Evolutionary conservation across 148 eudicot genomes (phyloP), one percentile per base, ranked within the genome.

Genomic region (Rhododendron williamsianum): DNA sequence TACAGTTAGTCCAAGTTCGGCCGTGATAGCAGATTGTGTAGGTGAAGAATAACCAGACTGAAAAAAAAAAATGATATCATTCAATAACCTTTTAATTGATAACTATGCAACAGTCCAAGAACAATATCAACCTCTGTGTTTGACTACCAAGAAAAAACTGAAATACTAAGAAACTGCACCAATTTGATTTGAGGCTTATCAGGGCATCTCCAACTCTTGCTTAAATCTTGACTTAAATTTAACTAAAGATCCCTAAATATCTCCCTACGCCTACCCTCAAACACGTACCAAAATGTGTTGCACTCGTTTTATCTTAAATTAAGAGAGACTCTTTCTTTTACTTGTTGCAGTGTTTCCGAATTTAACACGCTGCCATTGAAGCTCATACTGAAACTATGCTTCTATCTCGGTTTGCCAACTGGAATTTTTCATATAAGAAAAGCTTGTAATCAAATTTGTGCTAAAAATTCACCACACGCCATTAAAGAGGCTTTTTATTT

Each of bases 41-140:
- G 98, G 98, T 80, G 98, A 95, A 84, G 95, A 91, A 90, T 93
- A 97, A 41, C 99, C 99, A 87, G 89, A 41, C 98, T 97, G 86
- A 49, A 84, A 80, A 82, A 73, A 73, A 63, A 80, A 52, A 81
- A 63, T 48, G 83, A 83, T 48, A 79, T 38, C 43, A 43, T 21
- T 58, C 48, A 43, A 51, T 41, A 51, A 9, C 81, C 48, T 9
- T 54, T 16, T 38, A 25, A 51, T 4, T 3, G 10, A 19, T 4
- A 72, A 48, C 85, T 56, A 56, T 7, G 16, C 10, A 54, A 48
- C 30, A 60, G 51, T 9, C 9, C 52, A 15, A 51, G 71, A 58
- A n/a, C 45, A 43, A 25, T 27, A 48, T 52, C 12, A 52, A 67
- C 27, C 27, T 33, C 78, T 9, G 79, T 9, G 79, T 84, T 73